A percentile compares a stretch with the other conserved stretches of the same genome.
Conservation (phyloP, 805 yeast species). For the Ogataea degrootiae region DNA sequence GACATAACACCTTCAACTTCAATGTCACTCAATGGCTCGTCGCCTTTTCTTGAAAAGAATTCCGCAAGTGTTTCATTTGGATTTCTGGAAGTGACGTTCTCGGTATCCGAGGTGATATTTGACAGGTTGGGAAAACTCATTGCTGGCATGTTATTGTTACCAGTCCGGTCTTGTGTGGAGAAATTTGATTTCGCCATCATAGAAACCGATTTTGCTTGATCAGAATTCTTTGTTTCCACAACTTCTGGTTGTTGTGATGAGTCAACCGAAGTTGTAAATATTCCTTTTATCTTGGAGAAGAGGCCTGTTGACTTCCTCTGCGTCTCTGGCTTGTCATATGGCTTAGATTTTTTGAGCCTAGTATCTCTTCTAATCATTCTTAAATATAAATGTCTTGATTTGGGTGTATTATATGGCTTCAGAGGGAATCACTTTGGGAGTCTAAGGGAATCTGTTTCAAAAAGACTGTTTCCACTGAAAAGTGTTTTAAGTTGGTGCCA, state of each 20-base stretch:
- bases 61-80: conserved; percentile 62
- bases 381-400: not conserved
- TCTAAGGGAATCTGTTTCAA: not conserved
- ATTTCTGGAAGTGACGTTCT: conserved; percentile 19
- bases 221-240: not conserved
- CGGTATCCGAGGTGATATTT: conserved; percentile 13
- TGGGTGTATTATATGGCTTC: not conserved
- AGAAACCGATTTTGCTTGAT: not conserved
- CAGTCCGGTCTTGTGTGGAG: not conserved
- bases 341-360: conserved; percentile 8
- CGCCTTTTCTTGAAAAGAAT: conserved; percentile 73
- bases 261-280: conserved; percentile 8
- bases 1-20: conserved; percentile 82
- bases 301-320: conserved; percentile 6
- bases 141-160: conserved; percentile 6
- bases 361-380: conserved; percentile 19
- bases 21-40: conserved; percentile 62
- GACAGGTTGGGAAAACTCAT: conserved; percentile 20
- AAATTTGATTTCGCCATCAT: not conserved
- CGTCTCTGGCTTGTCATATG: conserved; percentile 13
- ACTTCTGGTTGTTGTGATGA: not conserved
- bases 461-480: not conserved
- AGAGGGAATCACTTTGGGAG: not conserved
- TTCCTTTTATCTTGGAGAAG: conserved; percentile 11
- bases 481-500: too few relatives aligned